Percentiles rank a stretch among this genome's conserved stretches.
Conservation (phyloP, 1,139 yeast species). For the Cylindricascospora bacillispora region DNA sequence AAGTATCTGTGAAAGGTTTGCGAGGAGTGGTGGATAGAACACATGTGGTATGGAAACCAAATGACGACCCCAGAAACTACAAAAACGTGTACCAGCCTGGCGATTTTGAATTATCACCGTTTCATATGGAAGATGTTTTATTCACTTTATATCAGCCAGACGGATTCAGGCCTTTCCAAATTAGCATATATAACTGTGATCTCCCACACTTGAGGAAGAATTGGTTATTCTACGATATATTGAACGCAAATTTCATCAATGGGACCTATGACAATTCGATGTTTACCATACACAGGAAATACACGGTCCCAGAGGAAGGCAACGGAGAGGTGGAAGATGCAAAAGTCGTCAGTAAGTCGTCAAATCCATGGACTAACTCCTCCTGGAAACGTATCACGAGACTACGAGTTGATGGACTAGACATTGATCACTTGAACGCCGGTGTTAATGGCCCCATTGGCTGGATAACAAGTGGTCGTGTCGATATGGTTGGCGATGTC, state of each 20-base stretch:
- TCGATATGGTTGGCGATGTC: constrained; percentile 85
- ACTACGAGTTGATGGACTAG: constrained; percentile 70
- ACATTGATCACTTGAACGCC: constrained; percentile 76
- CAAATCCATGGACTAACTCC: constrained; percentile 4
- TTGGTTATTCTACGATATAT: constrained; percentile 80
- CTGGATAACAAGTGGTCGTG: constrained; percentile 87
- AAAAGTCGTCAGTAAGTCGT: constrained; percentile 1
- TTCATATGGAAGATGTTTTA: constrained; percentile 71
- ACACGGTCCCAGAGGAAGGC: constrained; percentile 16
- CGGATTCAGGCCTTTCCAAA: constrained; percentile 70
- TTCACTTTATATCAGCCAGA: constrained; percentile 74
- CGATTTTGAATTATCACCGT: constrained; percentile 81
- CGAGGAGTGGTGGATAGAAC: constrained; percentile 89
- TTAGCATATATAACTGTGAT: constrained; percentile 78
- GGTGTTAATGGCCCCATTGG: constrained; percentile 94
- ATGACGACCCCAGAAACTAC: constrained; percentile 74
- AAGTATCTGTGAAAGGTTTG: constrained; percentile 69
- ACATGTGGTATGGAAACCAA: constrained; percentile 70
- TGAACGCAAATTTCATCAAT: constrained; percentile 74
- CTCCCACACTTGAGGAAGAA: constrained; percentile 70
- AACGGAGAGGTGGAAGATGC: background rate
- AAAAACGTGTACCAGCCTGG: constrained; percentile 67
- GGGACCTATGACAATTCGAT: constrained; percentile 90
- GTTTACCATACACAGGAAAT: constrained; percentile 80
- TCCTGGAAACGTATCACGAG: constrained; percentile 62